Conservation (phyloP, 192 early-diverging fungal genomes). For the Gamsiella multidivaricata region DNA sequence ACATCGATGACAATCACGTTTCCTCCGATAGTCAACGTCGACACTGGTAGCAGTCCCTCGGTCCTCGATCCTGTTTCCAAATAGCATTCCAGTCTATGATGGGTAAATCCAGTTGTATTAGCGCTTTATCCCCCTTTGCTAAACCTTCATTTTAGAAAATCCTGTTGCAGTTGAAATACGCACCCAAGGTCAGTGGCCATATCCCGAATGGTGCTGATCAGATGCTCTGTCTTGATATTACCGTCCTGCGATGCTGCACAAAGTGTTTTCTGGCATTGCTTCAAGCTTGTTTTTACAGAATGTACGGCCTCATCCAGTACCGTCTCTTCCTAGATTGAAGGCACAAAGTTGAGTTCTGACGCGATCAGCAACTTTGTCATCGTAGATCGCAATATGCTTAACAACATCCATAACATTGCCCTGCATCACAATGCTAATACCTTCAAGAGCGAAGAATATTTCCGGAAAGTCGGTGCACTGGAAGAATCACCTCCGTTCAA, state of each 20-base stretch:
- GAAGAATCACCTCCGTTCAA: slow-evolving; percentile 40
- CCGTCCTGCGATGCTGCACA: slow-evolving; percentile 52
- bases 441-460: slow-evolving; percentile 40
- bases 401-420: background rate
- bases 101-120: background rate
- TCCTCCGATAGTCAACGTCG: slow-evolving; percentile 48
- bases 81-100: slow-evolving; percentile 44
- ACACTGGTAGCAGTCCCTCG: slow-evolving; percentile 30
- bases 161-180: background rate
- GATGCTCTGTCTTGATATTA: slow-evolving; percentile 36
- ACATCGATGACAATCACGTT: slow-evolving; percentile 53
- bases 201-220: slow-evolving; percentile 39
- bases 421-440: slow-evolving; percentile 1
- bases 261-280: slow-evolving; percentile 42
- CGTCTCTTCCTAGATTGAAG: slow-evolving; percentile 31
- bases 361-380: background rate
- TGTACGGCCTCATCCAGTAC: slow-evolving; percentile 31
- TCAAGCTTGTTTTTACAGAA: slow-evolving; percentile 43
- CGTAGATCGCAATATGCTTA: background rate
- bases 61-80: slow-evolving; percentile 33
- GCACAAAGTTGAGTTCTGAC: background rate
- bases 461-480: slow-evolving; percentile 21
- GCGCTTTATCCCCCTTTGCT: too few relatives aligned
- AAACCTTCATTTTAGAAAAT: background rate
- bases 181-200: slow-evolving; percentile 50